These are phyloP conservation scores for Calcarisporium arbuscula DNA, from an alignment of 2,329 filamentous ascomycete species.

Conservation along the genomic window DNA sequence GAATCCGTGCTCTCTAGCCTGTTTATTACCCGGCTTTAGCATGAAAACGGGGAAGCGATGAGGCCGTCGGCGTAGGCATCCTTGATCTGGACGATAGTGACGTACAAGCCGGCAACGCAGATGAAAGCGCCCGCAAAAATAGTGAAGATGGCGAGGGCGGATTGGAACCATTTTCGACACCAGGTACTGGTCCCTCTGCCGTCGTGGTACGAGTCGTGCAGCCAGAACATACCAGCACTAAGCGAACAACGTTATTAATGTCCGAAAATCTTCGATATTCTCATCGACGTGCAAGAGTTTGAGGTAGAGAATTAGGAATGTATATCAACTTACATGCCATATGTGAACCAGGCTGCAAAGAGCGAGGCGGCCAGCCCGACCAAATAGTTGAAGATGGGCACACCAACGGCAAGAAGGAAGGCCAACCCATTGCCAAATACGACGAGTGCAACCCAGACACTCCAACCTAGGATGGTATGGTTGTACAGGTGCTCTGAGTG, in stretches of 20 bases:
- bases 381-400: constrained; percentile 48
- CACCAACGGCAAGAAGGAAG: constrained; percentile 36
- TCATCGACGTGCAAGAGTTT: too few relatives aligned
- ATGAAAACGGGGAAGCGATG: constrained; percentile 11
- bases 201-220: constrained; percentile 40
- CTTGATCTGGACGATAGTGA: constrained; percentile 31
- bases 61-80: constrained; percentile 14
- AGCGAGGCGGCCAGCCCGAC: constrained; percentile 43
- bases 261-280: too few relatives aligned
- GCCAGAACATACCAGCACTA: constrained; percentile 42
- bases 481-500: constrained; percentile 38
- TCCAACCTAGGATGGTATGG: constrained; percentile 40
- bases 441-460: constrained; percentile 38
- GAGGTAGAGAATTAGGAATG: too few relatives aligned
- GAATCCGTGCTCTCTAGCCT: too few relatives aligned
- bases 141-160: constrained; percentile 31
- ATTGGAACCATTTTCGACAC: constrained; percentile 30
- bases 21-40: constrained; percentile 3
- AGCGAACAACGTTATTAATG: too few relatives aligned
- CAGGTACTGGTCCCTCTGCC: constrained; percentile 31
- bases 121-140: constrained; percentile 41
- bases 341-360: constrained; percentile 49
- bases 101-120: constrained; percentile 42
- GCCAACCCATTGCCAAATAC: constrained; percentile 38
- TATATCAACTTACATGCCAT: constrained; percentile 34